A percentile compares a stretch with the other conserved stretches of the same genome.
Conservation (phyloP, 2,329 filamentous ascomycete genomes). For the Fusarium sp. region DNA sequence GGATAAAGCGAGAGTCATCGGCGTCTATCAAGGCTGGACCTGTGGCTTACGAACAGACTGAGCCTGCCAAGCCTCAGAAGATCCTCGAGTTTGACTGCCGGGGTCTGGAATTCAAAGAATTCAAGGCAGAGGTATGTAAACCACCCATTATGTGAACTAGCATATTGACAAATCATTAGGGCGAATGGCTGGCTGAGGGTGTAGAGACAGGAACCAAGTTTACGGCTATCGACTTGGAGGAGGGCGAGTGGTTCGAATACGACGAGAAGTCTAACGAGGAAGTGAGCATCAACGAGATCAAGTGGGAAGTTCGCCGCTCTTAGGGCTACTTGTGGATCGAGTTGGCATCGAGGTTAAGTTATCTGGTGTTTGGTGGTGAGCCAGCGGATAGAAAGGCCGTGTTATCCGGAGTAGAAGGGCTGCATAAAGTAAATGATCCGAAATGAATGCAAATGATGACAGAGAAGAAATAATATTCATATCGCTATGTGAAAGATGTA, state of each 20-base stretch:
- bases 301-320: conserved; percentile 83
- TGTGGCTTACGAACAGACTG: conserved; percentile 74
- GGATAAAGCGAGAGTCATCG: conserved; percentile 78
- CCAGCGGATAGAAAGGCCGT: neutral
- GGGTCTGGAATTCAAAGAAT: conserved; percentile 90
- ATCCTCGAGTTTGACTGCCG: conserved; percentile 94
- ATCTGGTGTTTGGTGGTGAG: neutral
- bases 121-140: conserved; percentile 80
- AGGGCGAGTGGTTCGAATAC: conserved; percentile 98
- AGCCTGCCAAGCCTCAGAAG: conserved; percentile 79
- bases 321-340: conserved; percentile 51
- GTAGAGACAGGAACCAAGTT: conserved; percentile 86
- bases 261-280: conserved; percentile 94
- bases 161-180: conserved; percentile 61
- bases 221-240: conserved; percentile 79
- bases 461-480: neutral
- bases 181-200: conserved; percentile 89
- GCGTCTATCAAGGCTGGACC: conserved; percentile 84
- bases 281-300: conserved; percentile 89
- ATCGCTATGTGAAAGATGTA: neutral
- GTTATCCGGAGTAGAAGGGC: neutral
- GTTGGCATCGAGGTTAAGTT: neutral
- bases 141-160: fast-evolving
- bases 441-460: neutral
- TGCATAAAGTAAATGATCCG: neutral